Conservation (phyloP, 1,284 basidiomycete species). For the Ceratobasidium sp. region DNA sequence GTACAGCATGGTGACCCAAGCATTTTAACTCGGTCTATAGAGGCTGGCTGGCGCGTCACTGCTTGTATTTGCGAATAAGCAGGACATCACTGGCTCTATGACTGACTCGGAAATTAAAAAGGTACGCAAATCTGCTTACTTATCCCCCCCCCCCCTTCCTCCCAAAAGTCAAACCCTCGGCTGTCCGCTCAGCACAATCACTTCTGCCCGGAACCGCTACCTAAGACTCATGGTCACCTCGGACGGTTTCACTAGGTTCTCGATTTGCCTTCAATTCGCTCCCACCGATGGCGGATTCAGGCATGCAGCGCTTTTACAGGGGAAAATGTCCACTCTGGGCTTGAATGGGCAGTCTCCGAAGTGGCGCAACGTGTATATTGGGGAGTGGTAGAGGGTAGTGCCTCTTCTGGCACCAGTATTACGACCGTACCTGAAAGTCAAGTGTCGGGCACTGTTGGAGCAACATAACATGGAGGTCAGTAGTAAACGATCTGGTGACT, state of each 20-base stretch:
- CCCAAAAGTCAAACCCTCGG: too few relatives aligned
- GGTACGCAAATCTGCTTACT: slow-evolving; percentile 60
- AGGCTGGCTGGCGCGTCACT: slow-evolving; percentile 93
- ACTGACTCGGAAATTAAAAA: slow-evolving; percentile 82
- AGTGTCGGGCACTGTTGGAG: neutral
- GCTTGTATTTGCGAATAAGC: slow-evolving; percentile 99
- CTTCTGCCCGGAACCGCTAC: neutral
- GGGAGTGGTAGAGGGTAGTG: slow-evolving; percentile 48
- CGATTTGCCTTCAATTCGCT: slow-evolving; percentile 77
- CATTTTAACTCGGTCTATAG: slow-evolving; percentile 57
- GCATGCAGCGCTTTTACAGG: slow-evolving; percentile 94
- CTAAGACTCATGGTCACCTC: neutral
- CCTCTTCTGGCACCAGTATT: neutral
- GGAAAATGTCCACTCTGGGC: slow-evolving; percentile 81
- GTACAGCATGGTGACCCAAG: too few relatives aligned
- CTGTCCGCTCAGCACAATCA: neutral
- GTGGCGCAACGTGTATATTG: slow-evolving; percentile 86
- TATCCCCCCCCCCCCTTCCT: neutral
- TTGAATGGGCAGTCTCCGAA: slow-evolving; percentile 95
- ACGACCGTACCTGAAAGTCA: neutral
- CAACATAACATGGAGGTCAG: neutral
- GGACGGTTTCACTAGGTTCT: slow-evolving; percentile 66
- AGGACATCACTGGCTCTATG: slow-evolving; percentile 92
- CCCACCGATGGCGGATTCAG: slow-evolving; percentile 91
- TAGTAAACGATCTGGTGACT: neutral